Evolutionary conservation across 2,329 filamentous ascomycete genomes (phyloP), one percentile per base, ranked within the genome.

Genomic region (Colletotrichum lini): DNA sequence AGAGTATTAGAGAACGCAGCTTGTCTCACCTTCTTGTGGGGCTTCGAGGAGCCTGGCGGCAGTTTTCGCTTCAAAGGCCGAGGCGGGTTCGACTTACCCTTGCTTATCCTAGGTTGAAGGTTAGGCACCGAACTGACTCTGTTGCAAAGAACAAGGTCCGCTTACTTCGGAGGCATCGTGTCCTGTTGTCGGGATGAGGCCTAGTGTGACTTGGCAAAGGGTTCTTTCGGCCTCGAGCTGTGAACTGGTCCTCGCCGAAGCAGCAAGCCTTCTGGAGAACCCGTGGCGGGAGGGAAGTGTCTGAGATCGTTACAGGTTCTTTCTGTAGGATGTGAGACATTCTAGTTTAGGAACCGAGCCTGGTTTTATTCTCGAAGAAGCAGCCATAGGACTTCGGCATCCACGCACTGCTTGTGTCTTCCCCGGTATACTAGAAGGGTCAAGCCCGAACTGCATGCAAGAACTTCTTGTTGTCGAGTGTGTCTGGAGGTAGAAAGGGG

Each of bases 1-100:
- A 40, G 18, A 13, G 2, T 1, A 9, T 0, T 0, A 12, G 12
- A 21, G 6, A 9, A 13, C 4, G n/a, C 12, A 16, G 10, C 9
- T 21, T 7, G 52, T 35, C 26, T 38, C 40, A 56, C 53, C 53
- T 56, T 56, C 5, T 16, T 38, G 21, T n/a, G 53, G 4, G 53
- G 13, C 16, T 30, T 23, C 8, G 18, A 21, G 12, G 30, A 35
- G 30, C 18, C 21, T 5, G 53, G 13, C 13, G 7, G 35, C 2
- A 30, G 15, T 1, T 56, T 56, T 30, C 53, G 53, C n/a, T 56
- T 56, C 30, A 2, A 15, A 13, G 53, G 2, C 12, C 18, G 53
- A 40, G 30, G 18, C 53, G 18, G 15, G 53, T n/a, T 21, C 40
- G 30, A 30, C 5, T 21, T n/a, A n/a, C 3, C 10, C 6, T 18